Percentiles rank a stretch among this genome's conserved stretches.
These are phyloP conservation scores for Teratosphaeria nubilosa DNA, from an alignment of 2,329 filamentous ascomycete species.

Conservation along the genomic window DNA sequence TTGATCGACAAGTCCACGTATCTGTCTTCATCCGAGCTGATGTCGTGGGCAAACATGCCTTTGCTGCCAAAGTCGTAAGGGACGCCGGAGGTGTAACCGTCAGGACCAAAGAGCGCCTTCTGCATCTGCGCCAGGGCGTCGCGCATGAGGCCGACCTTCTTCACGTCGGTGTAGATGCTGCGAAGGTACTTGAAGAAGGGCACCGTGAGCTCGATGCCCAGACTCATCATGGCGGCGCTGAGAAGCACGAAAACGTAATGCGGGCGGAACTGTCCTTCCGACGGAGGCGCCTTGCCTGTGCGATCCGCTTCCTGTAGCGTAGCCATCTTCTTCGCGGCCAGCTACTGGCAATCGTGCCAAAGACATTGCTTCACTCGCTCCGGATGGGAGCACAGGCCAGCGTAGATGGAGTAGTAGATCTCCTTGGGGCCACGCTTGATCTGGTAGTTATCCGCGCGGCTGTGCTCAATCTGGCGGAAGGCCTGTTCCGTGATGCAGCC, in stretches of 20 bases:
- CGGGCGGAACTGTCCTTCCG: neutral
- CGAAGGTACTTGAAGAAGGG: slow-evolving; percentile 1
- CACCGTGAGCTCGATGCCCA: slow-evolving; percentile 5
- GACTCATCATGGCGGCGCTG: slow-evolving; percentile 5
- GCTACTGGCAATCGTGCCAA: neutral
- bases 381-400: neutral
- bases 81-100: slow-evolving; percentile 6
- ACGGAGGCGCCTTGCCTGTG: neutral
- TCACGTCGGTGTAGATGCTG: slow-evolving; percentile 1
- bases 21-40: neutral
- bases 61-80: slow-evolving; percentile 7
- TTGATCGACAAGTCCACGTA: neutral
- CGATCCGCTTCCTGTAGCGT: neutral
- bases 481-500: neutral
- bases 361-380: neutral
- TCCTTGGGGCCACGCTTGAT: neutral
- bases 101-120: slow-evolving; percentile 5
- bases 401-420: slow-evolving; percentile 4
- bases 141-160: slow-evolving; percentile 1
- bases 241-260: slow-evolving; percentile 1
- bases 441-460: neutral
- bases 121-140: slow-evolving; percentile 5
- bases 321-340: slow-evolving; percentile 1
- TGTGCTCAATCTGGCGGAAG: neutral
- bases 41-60: neutral